These are phyloP conservation scores for Phaffomyces thermotolerans DNA, from an alignment of 805 yeast genomes.

Conservation along the genomic window DNA sequence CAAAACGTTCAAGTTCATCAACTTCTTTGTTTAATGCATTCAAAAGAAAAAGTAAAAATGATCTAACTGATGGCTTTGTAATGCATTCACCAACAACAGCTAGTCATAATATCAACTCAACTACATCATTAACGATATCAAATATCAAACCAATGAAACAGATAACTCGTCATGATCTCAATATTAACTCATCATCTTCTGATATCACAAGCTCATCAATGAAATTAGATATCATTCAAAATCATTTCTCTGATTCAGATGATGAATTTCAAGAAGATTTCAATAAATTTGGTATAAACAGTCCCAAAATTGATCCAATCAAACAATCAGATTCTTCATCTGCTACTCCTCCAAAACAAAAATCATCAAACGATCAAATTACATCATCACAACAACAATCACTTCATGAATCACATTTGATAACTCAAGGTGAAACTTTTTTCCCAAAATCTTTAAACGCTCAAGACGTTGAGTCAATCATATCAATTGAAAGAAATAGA, in stretches of 20 bases:
- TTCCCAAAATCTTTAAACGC: slow-evolving; percentile 65
- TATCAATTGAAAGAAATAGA: slow-evolving; percentile 56
- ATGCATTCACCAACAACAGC: neutral
- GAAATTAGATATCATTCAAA: no score
- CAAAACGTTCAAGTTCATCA: slow-evolving; percentile 21
- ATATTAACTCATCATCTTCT: neutral
- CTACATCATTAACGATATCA: no score
- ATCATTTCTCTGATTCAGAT: neutral
- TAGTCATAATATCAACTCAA: no score
- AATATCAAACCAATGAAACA: neutral
- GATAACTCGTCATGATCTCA: neutral
- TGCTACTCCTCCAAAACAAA: no score
- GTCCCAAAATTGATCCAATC: no score
- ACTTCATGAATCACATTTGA: slow-evolving; percentile 8
- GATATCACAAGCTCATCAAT: no score
- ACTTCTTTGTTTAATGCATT: slow-evolving; percentile 22
- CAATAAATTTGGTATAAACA: slow-evolving; percentile 12
- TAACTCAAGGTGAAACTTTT: slow-evolving; percentile 44
- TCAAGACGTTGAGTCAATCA: slow-evolving; percentile 68
- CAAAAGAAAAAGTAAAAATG: slow-evolving; percentile 11
- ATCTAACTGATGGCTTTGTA: neutral
- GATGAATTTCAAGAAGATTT: slow-evolving; percentile 23
- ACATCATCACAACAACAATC: neutral
- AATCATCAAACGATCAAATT: neutral
- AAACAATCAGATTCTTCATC: neutral